These are phyloP conservation scores for Xylaria intraflava DNA, from an alignment of 495 filamentous ascomycete genomes.

Conservation along the genomic window DNA sequence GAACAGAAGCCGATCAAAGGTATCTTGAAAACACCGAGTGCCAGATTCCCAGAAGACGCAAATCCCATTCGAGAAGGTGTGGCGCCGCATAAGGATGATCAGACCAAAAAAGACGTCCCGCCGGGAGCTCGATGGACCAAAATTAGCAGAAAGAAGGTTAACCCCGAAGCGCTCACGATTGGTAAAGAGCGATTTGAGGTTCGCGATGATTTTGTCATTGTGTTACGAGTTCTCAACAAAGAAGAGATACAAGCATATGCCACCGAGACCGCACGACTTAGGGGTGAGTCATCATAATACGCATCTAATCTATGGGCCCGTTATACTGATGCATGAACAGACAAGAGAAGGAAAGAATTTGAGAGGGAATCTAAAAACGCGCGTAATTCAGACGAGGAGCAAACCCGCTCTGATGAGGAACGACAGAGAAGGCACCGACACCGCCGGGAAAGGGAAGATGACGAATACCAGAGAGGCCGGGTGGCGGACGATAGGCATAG, in stretches of 20 bases:
- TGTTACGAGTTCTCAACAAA: constrained; percentile 68
- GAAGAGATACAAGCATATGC: constrained; percentile 79
- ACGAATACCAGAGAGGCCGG: constrained; percentile 25
- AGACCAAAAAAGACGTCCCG: constrained; percentile 62
- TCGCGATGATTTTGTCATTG: constrained; percentile 76
- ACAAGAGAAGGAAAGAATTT: constrained; percentile 32
- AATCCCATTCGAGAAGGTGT: constrained; percentile 81
- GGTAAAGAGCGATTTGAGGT: constrained; percentile 79
- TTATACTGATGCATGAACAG: constrained; percentile 16
- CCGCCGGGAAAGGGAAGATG: constrained; percentile 28
- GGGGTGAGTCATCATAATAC: constrained; percentile 49
- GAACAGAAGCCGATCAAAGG: constrained; percentile 51
- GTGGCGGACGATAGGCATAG: constrained; percentile 20
- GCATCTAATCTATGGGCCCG: background rate
- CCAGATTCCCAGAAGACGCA: constrained; percentile 72
- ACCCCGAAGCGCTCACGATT: constrained; percentile 68
- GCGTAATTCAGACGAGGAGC: constrained; percentile 19
- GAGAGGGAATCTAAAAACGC: constrained; percentile 24
- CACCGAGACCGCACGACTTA: constrained; percentile 63
- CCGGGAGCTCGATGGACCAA: constrained; percentile 82
- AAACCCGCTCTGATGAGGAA: constrained; percentile 27
- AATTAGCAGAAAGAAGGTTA: constrained; percentile 75
- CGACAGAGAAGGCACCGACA: constrained; percentile 22
- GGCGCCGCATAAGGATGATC: constrained; percentile 76
- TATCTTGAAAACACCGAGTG: constrained; percentile 64